phyloP scores from a whole-genome alignment of 148 eudicot species.

The Camellia lanceoleosa region DNA sequence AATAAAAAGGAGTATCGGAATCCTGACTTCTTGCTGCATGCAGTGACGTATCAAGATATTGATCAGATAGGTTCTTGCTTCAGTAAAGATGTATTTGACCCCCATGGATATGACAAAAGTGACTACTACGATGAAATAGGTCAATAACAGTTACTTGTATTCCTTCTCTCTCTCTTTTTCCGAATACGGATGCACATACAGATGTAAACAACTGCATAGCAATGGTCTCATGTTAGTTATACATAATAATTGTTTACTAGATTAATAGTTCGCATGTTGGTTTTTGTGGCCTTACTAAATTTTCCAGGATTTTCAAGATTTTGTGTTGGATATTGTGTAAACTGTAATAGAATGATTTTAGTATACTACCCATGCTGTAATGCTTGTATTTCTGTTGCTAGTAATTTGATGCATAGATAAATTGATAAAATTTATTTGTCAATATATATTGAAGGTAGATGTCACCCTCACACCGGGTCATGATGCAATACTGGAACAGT shows the following conservation, averaged over 20 bases:
- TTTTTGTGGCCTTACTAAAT: neutral
- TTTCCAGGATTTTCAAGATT: neutral
- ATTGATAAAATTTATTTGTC: neutral
- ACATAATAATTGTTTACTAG: neutral
- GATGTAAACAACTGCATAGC: neutral
- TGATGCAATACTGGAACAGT: neutral
- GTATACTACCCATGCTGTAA: no score
- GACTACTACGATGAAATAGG: constrained; percentile 92
- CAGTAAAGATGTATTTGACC: constrained; percentile 91
- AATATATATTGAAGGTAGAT: neutral
- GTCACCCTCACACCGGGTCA: neutral
- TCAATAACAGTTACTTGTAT: constrained; percentile 17
- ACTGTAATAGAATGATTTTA: neutral
- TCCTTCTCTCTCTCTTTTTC: neutral
- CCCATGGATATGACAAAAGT: constrained; percentile 90
- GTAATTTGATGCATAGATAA: neutral
- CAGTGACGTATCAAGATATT: constrained; percentile 92
- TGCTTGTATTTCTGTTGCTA: neutral
- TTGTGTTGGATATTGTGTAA: neutral
- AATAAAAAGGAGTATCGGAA: constrained; percentile 92
- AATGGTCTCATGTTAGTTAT: neutral
- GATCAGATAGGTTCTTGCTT: constrained; percentile 95
- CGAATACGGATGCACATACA: neutral
- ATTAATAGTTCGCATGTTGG: neutral
- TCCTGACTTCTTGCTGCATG: constrained; percentile 96